Evolutionary conservation across 2,329 filamentous ascomycete genomes (phyloP), one percentile per base, ranked within the genome.

Genomic region (Fusarium odoratissimum): DNA sequence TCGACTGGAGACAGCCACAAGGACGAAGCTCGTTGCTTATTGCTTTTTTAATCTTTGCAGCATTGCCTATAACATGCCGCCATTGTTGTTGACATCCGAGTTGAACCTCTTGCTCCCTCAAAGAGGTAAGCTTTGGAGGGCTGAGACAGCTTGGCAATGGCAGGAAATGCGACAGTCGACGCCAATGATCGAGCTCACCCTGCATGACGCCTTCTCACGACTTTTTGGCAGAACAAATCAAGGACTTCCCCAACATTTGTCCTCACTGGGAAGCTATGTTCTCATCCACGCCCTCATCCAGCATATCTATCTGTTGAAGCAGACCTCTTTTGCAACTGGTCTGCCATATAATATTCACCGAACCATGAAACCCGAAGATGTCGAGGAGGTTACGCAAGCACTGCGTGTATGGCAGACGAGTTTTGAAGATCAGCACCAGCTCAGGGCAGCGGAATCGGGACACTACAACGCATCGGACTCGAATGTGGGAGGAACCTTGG

Each of bases 261-360:
- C 88, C 0, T 89, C 90, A 0, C 80, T 92, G 11, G 92, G 91
- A 2, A 92, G 92, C 74, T 93, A 94, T 72, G 87, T 93, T 12
- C 83, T 94, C 38, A 91, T 94, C 6, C 91, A 93, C 75, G 91
- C 91, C 7, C 79, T 94, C 30, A 87, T 93, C 16, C 92, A 94
- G 75, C 91, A 93, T 69, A 91, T 94, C 21, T 93, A 91, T 78
- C 84, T 93, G 41, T 80, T 92, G 28, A 91, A 92, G 74, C 89
- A 92, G 75, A 90, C 89, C 0, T 88, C 86, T 0, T 86, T 90
- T 54, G 84, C 84, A 5, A 80, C 83, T 4, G 82, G 84, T 1
- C 83, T 85, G 5, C 83, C 84, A 2, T 89, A 86, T 60, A 87
- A 87, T 25, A 80, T 83, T 5, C 85, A 87, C 40, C 82, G 87